Conservation (phyloP, 83 land plant species). For the Larix sibirica region DNA sequence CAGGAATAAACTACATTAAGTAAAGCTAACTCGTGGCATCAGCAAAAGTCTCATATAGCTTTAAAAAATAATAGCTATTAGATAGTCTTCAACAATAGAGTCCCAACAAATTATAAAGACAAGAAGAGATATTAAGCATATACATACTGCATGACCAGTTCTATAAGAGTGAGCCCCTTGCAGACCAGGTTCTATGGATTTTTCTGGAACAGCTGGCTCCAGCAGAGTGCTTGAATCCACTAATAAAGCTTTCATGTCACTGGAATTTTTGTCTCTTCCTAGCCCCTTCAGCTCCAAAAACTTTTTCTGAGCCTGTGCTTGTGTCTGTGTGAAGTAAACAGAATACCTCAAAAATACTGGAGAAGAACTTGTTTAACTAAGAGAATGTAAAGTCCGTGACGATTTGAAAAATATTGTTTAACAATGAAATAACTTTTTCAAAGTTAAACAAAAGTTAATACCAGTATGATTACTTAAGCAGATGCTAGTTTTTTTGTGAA, state of each 20-base stretch:
- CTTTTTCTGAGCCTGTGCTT: conserved; percentile 59
- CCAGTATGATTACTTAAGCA: neutral
- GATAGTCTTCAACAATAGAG: neutral
- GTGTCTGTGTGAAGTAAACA: conserved; percentile 38
- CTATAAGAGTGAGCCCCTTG: conserved; percentile 21
- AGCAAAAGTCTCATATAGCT: neutral
- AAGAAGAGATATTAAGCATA: neutral
- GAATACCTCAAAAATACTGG: neutral
- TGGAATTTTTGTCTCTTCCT: conserved; percentile 23
- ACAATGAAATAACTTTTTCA: neutral
- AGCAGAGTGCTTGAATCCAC: neutral
- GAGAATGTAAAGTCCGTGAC: neutral
- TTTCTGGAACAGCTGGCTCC: neutral
- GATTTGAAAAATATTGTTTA: neutral
- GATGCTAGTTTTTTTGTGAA: neutral
- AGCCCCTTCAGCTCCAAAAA: conserved; percentile 36
- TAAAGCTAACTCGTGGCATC: neutral
- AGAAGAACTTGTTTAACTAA: neutral
- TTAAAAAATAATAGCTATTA: neutral
- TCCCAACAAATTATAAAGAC: neutral
- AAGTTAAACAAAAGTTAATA: neutral
- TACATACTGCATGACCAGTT: conserved; percentile 33
- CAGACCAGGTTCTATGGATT: neutral
- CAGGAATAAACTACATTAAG: neutral
- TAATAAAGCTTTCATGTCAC: neutral